Percentiles rank a stretch among this genome's conserved stretches.
phyloP scores from a whole-genome alignment of 2,329 filamentous ascomycete species.

The Aspergillus awamori region DNA sequence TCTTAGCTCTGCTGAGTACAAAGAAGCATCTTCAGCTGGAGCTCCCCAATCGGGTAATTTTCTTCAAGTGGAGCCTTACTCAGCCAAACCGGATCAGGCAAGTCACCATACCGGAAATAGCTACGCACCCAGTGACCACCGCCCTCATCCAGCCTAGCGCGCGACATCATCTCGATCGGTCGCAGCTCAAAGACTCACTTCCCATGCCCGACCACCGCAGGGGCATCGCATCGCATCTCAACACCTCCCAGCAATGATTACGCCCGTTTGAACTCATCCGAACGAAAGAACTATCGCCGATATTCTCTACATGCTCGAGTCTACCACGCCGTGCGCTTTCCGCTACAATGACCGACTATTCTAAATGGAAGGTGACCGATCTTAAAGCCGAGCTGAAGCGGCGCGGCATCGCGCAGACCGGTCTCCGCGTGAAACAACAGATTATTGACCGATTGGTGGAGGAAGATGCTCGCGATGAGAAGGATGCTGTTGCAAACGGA shows the following conservation, averaged over 20 bases:
- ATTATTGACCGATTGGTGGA: constrained; percentile 66
- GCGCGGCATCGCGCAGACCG: constrained; percentile 68
- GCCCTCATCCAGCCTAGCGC: constrained; percentile 17
- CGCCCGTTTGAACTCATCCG: constrained; percentile 3
- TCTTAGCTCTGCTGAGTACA: too few relatives aligned
- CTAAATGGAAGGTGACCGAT: constrained; percentile 71
- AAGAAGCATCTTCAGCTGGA: too few relatives aligned
- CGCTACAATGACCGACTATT: constrained; percentile 55
- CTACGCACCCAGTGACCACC: not conserved
- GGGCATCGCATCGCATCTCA: constrained; percentile 17
- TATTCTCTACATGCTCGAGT: constrained; percentile 8
- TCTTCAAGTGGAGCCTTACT: not conserved
- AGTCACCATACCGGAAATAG: not conserved
- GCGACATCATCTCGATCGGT: constrained; percentile 20
- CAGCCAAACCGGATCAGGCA: not conserved
- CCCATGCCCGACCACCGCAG: constrained; percentile 17
- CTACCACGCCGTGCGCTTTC: constrained; percentile 8
- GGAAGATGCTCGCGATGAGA: constrained; percentile 37
- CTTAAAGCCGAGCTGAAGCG: constrained; percentile 74
- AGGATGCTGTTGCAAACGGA: constrained; percentile 33
- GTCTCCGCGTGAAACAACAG: constrained; percentile 68
- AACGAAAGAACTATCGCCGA: not conserved
- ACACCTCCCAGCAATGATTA: constrained; percentile 17
- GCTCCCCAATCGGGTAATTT: too few relatives aligned
- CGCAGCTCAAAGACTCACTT: not conserved